Conservation (phyloP, 139 green algal genomes). For the Deuterostichococcus epilithicus region DNA sequence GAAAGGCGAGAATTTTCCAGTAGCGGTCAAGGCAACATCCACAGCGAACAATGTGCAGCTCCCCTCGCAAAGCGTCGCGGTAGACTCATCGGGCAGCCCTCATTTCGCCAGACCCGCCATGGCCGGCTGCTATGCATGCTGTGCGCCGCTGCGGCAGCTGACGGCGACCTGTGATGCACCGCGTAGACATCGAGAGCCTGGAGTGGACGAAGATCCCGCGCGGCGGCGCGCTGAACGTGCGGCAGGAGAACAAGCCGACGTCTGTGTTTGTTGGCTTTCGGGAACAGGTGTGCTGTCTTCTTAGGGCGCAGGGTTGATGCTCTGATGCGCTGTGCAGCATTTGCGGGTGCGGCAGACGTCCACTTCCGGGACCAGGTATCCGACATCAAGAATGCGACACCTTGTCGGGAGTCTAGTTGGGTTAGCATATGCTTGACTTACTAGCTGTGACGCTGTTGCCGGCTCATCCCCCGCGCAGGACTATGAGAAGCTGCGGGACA, state of each 20-base stretch:
- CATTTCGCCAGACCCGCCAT: neutral
- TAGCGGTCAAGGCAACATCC: neutral
- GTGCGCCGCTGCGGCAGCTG: neutral
- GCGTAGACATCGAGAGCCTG: constrained; percentile 64
- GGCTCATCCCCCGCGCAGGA: constrained; percentile 19
- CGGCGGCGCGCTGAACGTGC: constrained; percentile 60
- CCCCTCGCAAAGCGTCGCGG: no score
- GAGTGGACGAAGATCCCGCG: constrained; percentile 52
- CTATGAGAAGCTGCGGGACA: constrained; percentile 22
- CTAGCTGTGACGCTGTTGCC: neutral
- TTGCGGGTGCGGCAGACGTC: neutral
- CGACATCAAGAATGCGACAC: no score
- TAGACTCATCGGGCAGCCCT: no score
- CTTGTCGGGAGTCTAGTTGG: neutral
- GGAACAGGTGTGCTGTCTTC: constrained; percentile 43
- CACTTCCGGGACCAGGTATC: no score
- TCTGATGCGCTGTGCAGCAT: neutral
- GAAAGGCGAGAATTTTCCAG: constrained; percentile 23
- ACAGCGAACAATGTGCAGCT: no score
- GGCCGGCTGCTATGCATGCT: neutral
- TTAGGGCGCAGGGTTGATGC: no score
- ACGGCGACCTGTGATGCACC: neutral
- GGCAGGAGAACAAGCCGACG: constrained; percentile 25
- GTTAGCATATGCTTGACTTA: neutral
- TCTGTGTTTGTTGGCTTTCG: constrained; percentile 74